Conservation (phyloP, 2,329 filamentous ascomycete genomes). For the Diaporthe sp. region DNA sequence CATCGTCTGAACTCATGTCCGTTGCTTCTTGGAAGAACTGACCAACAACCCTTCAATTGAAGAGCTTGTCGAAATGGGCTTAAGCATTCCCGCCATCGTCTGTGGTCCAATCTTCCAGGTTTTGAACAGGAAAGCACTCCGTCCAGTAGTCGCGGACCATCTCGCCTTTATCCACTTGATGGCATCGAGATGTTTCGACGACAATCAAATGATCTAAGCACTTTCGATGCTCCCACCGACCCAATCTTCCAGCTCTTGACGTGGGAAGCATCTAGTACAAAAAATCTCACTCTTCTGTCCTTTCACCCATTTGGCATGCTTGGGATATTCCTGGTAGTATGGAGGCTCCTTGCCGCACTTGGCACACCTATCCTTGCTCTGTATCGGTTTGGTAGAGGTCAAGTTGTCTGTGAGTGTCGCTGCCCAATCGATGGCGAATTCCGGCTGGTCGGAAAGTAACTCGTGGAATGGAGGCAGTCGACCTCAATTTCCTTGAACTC, state of each 20-base stretch:
- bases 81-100: background rate
- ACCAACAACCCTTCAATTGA: background rate
- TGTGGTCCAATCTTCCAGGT: background rate
- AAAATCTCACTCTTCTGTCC: no score
- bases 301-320: no score
- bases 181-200: background rate
- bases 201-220: no score
- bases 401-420: background rate
- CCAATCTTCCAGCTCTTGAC: no score
- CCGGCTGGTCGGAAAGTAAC: background rate
- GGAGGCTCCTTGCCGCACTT: background rate
- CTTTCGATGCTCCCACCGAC: no score
- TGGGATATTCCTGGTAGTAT: no score
- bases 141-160: background rate
- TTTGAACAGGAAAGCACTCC: background rate
- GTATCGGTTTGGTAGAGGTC: no score
- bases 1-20: no score
- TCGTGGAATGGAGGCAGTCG: background rate
- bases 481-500: background rate
- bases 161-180: background rate
- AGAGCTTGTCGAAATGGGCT: background rate
- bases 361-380: background rate
- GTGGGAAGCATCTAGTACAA: no score
- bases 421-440: conserved; percentile 2
- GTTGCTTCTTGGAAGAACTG: no score